Evolutionary conservation across 148 eudicot species (phyloP).

Genomic region (Chenopodium quinoa): DNA sequence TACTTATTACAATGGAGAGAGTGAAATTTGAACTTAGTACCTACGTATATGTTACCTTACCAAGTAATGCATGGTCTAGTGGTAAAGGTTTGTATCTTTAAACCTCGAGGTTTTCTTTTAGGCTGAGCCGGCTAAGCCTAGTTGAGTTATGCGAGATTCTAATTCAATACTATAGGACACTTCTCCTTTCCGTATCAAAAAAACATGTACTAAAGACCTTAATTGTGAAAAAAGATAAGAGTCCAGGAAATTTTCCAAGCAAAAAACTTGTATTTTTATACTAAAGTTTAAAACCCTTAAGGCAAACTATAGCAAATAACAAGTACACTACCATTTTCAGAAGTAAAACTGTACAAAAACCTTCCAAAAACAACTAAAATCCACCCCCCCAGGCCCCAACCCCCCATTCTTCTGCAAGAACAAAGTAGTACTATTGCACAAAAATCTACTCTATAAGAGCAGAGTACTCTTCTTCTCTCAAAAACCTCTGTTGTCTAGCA

Average conservation of each 20-base stretch:
- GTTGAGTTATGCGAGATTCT: too few species aligned
- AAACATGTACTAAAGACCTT: too few species aligned
- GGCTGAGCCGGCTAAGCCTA: too few species aligned
- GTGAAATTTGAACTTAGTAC: too few species aligned
- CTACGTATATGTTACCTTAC: too few species aligned
- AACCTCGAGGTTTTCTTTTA: too few species aligned
- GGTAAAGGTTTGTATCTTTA: too few species aligned
- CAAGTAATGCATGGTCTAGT: too few species aligned
- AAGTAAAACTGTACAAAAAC: slow-evolving; percentile 15
- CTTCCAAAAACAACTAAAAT: neutral
- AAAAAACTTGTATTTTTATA: slow-evolving; percentile 25
- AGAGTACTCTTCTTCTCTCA: slow-evolving; percentile 65
- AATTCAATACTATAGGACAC: too few species aligned
- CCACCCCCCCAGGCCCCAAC: too few species aligned
- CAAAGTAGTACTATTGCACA: neutral
- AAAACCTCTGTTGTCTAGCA: slow-evolving; percentile 73
- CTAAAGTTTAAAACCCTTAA: slow-evolving; percentile 22
- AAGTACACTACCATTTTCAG: neutral
- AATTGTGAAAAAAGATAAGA: neutral
- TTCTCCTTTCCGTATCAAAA: too few species aligned
- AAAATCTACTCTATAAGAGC: neutral
- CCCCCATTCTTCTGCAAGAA: neutral
- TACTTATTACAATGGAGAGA: too few species aligned
- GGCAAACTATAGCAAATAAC: slow-evolving; percentile 19
- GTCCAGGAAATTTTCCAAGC: neutral